These are phyloP conservation scores for Cyclotella cryptica DNA, from an alignment of 108 stramenopile genomes.

Conservation along the genomic window DNA sequence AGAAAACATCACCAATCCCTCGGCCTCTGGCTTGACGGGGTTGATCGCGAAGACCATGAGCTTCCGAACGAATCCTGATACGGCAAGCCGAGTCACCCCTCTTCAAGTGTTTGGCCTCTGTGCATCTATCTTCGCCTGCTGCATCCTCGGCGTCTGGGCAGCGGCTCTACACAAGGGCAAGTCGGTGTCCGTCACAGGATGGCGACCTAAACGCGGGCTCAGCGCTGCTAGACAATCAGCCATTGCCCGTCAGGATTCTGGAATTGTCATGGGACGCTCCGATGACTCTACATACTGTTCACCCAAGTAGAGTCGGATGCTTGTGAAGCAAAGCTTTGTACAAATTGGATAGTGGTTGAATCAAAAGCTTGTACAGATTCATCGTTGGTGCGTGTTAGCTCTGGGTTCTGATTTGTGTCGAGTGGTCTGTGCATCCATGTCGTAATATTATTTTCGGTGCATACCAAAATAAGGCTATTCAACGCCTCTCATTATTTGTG, in stretches of 20 bases:
- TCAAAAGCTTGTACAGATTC: too few relatives aligned
- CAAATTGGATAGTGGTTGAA: too few relatives aligned
- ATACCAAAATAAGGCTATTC: too few relatives aligned
- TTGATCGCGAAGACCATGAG: background rate
- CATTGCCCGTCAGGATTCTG: conserved; percentile 5
- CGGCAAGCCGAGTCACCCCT: conserved; percentile 7
- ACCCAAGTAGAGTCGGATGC: background rate
- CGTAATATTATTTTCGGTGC: too few relatives aligned
- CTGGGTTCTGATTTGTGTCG: too few relatives aligned
- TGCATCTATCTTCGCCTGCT: conserved; percentile 22
- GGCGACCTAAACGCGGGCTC: conserved; percentile 35
- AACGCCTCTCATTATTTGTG: too few relatives aligned
- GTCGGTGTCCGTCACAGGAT: conserved; percentile 1
- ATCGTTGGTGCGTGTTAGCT: too few relatives aligned
- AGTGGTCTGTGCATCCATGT: too few relatives aligned
- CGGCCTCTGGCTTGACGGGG: background rate
- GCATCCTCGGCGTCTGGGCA: conserved; percentile 25
- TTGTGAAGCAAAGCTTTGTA: too few relatives aligned
- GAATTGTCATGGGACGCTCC: conserved; percentile 16
- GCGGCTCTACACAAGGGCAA: conserved; percentile 19
- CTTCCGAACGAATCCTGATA: conserved; percentile 6
- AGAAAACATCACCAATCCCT: background rate
- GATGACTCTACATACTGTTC: background rate
- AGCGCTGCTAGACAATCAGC: background rate
- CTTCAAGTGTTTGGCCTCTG: conserved; percentile 32